Percentiles rank a stretch among this genome's conserved stretches.
Evolutionary conservation across 139 green algal genomes (phyloP).

Genomic region (Ulvella scutata): DNA sequence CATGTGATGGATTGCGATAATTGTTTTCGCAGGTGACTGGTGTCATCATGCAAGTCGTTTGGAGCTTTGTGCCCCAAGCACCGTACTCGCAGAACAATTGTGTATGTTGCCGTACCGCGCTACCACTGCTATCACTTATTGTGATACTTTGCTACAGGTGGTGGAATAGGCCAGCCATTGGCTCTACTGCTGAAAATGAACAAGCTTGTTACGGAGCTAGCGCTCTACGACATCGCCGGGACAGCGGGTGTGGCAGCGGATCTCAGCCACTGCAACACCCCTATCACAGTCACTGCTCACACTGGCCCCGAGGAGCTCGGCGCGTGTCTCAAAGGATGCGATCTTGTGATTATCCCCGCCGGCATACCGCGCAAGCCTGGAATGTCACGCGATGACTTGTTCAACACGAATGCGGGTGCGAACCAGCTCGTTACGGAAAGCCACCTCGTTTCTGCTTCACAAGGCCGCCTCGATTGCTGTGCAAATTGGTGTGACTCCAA

Average conservation of each 20-base stretch:
- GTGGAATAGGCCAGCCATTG: conserved; percentile 19
- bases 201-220: conserved; percentile 70
- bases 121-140: no score
- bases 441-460: no score
- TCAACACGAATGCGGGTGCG: conserved; percentile 87
- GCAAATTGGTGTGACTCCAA: no score
- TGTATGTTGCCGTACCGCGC: no score
- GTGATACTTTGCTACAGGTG: neutral
- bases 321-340: conserved; percentile 29
- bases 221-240: conserved; percentile 90
- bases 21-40: no score
- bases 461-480: no score
- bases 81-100: no score
- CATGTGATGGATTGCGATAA: no score
- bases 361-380: conserved; percentile 89
- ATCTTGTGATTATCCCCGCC: conserved; percentile 91
- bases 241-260: conserved; percentile 86
- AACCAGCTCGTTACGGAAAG: no score
- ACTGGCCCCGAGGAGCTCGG: conserved; percentile 66
- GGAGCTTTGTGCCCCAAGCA: no score
- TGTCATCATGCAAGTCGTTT: no score
- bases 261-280: conserved; percentile 83
- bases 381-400: conserved; percentile 98
- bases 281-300: conserved; percentile 55
- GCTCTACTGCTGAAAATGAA: conserved; percentile 79